These are phyloP conservation scores for Aspergillus cavernicola DNA, from an alignment of 495 filamentous ascomycete genomes.

Conservation along the genomic window DNA sequence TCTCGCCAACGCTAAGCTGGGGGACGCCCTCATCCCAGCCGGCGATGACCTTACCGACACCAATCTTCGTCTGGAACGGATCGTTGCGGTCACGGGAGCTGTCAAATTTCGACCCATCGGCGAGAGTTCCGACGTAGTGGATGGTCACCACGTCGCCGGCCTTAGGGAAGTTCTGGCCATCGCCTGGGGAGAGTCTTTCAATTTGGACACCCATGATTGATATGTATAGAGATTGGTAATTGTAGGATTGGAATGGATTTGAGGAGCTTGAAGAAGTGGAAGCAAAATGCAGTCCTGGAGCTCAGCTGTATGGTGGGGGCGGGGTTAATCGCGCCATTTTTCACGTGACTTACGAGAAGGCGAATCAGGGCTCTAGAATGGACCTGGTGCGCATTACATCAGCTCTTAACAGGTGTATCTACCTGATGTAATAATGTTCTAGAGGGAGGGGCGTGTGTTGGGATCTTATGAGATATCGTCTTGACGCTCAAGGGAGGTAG, in stretches of 20 bases:
- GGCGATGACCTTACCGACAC: conserved; percentile 72
- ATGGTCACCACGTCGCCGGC: conserved; percentile 68
- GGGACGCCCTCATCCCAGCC: conserved; percentile 87
- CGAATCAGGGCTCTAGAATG: neutral
- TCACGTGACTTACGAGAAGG: neutral
- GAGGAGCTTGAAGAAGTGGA: neutral
- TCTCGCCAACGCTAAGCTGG: conserved; percentile 77
- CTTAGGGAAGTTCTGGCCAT: conserved; percentile 52
- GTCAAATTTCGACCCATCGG: conserved; percentile 69
- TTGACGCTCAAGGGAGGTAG: too few relatives aligned
- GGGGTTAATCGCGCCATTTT: neutral
- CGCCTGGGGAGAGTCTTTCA: conserved; percentile 17
- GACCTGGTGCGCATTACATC: neutral
- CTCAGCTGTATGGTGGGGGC: conserved; percentile 7
- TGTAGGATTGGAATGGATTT: neutral
- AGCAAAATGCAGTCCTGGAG: too few relatives aligned
- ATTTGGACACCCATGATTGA: conserved; percentile 53
- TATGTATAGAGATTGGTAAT: neutral
- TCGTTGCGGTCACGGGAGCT: conserved; percentile 58
- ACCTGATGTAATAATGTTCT: too few relatives aligned
- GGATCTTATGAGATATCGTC: too few relatives aligned
- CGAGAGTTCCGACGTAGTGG: conserved; percentile 80
- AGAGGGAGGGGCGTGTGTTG: too few relatives aligned
- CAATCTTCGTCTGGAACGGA: conserved; percentile 65
- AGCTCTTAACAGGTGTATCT: neutral